phyloP scores from a whole-genome alignment of 805 yeast genomes.

The Starmerella potacharoeniae region DNA sequence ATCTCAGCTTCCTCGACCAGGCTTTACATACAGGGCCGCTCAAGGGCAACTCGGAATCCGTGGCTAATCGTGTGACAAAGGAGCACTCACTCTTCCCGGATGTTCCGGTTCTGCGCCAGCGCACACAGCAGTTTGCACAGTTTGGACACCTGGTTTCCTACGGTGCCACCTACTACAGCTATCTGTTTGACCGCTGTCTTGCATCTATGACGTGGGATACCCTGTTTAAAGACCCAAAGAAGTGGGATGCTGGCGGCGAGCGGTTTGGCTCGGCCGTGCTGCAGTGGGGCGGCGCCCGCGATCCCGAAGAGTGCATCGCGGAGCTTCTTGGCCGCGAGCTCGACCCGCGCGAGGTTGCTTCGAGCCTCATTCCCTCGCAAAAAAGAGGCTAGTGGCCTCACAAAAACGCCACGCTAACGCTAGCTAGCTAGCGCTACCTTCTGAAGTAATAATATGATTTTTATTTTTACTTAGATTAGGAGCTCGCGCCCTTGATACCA shows the following conservation, averaged over 20 bases:
- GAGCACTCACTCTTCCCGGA: constrained; percentile 55
- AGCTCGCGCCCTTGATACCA: neutral
- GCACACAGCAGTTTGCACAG: constrained; percentile 84
- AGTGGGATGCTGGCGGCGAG: constrained; percentile 62
- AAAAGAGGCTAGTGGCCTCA: neutral
- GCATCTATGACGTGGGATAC: constrained; percentile 76
- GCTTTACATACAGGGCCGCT: constrained; percentile 43
- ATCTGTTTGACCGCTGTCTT: constrained; percentile 81
- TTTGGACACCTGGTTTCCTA: constrained; percentile 89
- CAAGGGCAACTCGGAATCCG: constrained; percentile 20
- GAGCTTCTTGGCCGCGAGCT: constrained; percentile 53
- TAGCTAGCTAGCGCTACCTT: neutral
- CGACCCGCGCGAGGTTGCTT: constrained; percentile 17
- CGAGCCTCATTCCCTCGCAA: constrained; percentile 5
- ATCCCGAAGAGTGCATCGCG: constrained; percentile 79
- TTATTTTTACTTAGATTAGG: neutral
- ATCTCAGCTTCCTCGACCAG: constrained; percentile 86
- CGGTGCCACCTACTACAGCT: constrained; percentile 89
- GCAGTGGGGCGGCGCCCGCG: constrained; percentile 87
- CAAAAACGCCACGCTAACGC: neutral
- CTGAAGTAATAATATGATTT: neutral
- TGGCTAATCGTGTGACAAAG: constrained; percentile 57
- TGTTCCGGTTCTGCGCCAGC: constrained; percentile 21
- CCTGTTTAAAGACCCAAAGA: constrained; percentile 59
- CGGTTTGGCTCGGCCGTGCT: constrained; percentile 58